These are phyloP conservation scores for Camelina laxa DNA, from an alignment of 345 rosid genomes.

Conservation along the genomic window DNA sequence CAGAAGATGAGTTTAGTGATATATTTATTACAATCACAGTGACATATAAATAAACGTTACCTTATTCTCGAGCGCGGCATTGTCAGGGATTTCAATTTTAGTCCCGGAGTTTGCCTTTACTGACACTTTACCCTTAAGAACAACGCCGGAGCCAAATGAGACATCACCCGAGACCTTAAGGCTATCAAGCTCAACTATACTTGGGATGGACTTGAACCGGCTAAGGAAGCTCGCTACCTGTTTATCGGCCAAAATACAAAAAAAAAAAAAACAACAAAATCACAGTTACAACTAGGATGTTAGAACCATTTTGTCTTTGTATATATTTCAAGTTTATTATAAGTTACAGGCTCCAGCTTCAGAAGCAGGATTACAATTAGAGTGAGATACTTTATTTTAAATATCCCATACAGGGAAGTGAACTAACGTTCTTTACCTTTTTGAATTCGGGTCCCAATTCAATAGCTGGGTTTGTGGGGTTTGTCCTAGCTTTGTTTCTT, in stretches of 20 bases:
- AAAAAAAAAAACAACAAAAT: not conserved
- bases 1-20: constrained; percentile 8
- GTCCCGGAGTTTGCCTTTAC: constrained; percentile 67
- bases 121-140: constrained; percentile 81
- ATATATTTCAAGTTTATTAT: not conserved
- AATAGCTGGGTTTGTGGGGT: constrained; percentile 77
- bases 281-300: not conserved
- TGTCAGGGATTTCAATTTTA: constrained; percentile 76
- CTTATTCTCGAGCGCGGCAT: constrained; percentile 70
- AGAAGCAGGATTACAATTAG: not conserved
- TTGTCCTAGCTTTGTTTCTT: constrained; percentile 68
- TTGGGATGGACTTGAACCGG: constrained; percentile 89
- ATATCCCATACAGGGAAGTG: not conserved
- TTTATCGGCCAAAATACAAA: not conserved
- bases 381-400: not conserved
- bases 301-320: not conserved
- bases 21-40: no score
- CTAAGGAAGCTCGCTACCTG: constrained; percentile 83
- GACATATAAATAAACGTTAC: constrained; percentile 36
- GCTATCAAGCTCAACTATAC: constrained; percentile 83
- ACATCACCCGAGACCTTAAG: constrained; percentile 91
- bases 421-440: constrained; percentile 53
- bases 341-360: not conserved
- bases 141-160: constrained; percentile 65
- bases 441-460: constrained; percentile 93